These are phyloP conservation scores for Globisporangium splendens DNA, from an alignment of 352 stramenopile genomes.

Conservation along the genomic window DNA sequence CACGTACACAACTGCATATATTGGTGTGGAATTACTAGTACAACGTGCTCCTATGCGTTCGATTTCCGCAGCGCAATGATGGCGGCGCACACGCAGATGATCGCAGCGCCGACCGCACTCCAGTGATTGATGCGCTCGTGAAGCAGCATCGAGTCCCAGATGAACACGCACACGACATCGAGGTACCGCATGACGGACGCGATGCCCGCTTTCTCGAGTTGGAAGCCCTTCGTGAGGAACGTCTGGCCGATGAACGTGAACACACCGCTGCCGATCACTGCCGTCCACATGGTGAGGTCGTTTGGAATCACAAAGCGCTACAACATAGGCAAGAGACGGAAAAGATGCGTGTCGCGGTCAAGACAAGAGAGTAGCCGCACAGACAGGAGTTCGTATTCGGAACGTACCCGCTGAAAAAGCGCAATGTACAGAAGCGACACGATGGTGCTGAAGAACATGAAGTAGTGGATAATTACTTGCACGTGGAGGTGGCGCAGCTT, in stretches of 20 bases:
- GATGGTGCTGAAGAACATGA: slow-evolving; percentile 60
- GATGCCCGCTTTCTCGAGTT: slow-evolving; percentile 78
- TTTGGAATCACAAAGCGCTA: slow-evolving; percentile 32
- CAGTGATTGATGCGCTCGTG: slow-evolving; percentile 66
- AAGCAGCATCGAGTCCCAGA: slow-evolving; percentile 71
- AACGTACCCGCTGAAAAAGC: slow-evolving; percentile 42
- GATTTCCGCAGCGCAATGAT: slow-evolving; percentile 60
- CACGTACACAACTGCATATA: no score
- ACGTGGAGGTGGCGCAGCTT: slow-evolving; percentile 55
- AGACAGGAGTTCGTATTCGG: no score
- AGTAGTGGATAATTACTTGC: slow-evolving; percentile 76
- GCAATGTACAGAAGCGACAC: slow-evolving; percentile 49
- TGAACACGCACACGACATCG: slow-evolving; percentile 81
- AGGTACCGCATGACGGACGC: slow-evolving; percentile 83
- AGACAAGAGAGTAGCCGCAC: no score
- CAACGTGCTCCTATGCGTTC: no score
- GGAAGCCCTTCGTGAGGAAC: slow-evolving; percentile 76
- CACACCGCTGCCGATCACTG: slow-evolving; percentile 48
- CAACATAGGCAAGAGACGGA: neutral
- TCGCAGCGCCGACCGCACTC: slow-evolving; percentile 62
- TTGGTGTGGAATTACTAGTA: no score
- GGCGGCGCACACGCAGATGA: slow-evolving; percentile 66
- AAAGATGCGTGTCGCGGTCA: no score
- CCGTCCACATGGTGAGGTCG: slow-evolving; percentile 22
- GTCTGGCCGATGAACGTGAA: slow-evolving; percentile 71